These are phyloP conservation scores for Tarenaya hassleriana DNA, from an alignment of 345 rosid species.

Conservation along the genomic window DNA sequence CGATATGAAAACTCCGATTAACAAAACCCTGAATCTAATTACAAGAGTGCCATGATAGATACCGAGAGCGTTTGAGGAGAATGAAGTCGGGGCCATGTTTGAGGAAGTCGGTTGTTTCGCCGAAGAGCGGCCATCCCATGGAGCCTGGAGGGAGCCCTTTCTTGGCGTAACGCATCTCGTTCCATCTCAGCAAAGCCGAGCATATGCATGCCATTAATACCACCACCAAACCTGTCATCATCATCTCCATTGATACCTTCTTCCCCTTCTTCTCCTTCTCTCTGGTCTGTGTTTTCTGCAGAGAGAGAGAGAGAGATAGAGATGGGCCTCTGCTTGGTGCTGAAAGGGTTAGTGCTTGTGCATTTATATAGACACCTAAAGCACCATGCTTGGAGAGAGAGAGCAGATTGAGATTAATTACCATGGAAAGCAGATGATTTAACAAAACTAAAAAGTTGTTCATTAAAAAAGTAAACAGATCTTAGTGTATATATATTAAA, in stretches of 20 bases:
- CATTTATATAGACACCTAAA: neutral
- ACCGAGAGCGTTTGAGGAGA: conserved; percentile 66
- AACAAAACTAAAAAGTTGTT: no score
- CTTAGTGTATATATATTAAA: no score
- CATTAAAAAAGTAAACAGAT: no score
- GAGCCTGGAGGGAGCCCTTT: conserved; percentile 75
- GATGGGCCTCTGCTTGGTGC: neutral
- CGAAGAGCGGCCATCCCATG: conserved; percentile 93
- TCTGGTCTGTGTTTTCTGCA: neutral
- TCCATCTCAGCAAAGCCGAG: conserved; percentile 65
- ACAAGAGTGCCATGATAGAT: no score
- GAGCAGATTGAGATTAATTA: neutral
- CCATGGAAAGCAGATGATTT: neutral
- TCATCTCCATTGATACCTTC: conserved; percentile 35
- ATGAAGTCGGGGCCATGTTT: conserved; percentile 77
- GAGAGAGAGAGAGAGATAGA: conserved; percentile 2
- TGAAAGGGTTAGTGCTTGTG: neutral
- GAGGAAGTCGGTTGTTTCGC: conserved; percentile 74
- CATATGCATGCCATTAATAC: conserved; percentile 34
- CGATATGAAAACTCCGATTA: neutral
- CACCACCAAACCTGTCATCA: conserved; percentile 28
- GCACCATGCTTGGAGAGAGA: neutral
- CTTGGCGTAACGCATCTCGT: conserved; percentile 50
- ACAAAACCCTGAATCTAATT: no score
- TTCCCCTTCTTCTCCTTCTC: conserved; percentile 25